These are phyloP conservation scores for Saccharum hybrid DNA, from an alignment of 202 grass and related monocot species.

Conservation along the genomic window DNA sequence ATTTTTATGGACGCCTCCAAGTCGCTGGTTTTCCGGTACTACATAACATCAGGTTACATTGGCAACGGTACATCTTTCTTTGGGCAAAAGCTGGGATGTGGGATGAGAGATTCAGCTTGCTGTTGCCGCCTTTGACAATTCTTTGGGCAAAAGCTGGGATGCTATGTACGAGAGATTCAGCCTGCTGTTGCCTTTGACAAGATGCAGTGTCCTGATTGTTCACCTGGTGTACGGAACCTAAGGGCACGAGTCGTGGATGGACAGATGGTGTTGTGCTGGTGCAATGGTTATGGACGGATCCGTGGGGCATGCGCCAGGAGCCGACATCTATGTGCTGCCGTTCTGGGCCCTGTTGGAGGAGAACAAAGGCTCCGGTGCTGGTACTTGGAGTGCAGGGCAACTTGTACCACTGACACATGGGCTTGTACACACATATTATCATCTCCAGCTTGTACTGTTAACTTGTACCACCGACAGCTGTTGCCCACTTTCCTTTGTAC, in stretches of 20 bases:
- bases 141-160: not conserved
- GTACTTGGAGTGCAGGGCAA: slow-evolving; percentile 22
- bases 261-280: slow-evolving; percentile 4
- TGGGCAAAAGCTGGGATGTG: slow-evolving; percentile 3
- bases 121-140: slow-evolving; percentile 1
- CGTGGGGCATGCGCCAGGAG: slow-evolving; percentile 8
- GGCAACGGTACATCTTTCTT: not conserved
- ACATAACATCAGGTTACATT: not conserved
- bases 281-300: not conserved
- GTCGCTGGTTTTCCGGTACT: not conserved
- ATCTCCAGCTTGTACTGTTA: slow-evolving; percentile 15
- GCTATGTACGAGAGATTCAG: not conserved
- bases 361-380: not conserved
- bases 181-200: slow-evolving; percentile 5
- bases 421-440: slow-evolving; percentile 23
- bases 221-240: slow-evolving; percentile 13
- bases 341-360: not conserved
- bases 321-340: slow-evolving; percentile 12
- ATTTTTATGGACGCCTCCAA: not conserved
- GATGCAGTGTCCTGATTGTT: slow-evolving; percentile 12
- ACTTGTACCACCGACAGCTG: slow-evolving; percentile 14
- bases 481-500: not conserved
- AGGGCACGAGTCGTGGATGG: not conserved
- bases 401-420: slow-evolving; percentile 15
- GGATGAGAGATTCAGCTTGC: not conserved